Conservation (phyloP, 805 yeast species). For the Starmerella kuoi region DNA sequence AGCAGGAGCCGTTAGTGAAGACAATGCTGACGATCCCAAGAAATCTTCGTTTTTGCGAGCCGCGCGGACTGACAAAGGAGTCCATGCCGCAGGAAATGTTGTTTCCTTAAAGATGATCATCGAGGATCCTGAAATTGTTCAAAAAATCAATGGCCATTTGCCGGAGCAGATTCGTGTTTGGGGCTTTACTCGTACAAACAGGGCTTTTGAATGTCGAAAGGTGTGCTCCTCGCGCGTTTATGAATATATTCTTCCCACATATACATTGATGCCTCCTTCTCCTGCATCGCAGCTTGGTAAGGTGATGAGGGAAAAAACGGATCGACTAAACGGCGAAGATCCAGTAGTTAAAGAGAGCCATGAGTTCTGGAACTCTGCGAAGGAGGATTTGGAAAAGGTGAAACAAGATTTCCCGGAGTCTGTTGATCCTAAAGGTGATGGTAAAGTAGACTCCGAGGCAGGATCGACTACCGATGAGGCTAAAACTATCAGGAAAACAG, state of each 20-base stretch:
- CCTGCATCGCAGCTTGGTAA: constrained; percentile 56
- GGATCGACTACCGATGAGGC: constrained; percentile 30
- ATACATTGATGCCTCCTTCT: constrained; percentile 81
- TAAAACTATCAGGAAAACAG: constrained; percentile 35
- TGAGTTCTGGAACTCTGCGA: constrained; percentile 49
- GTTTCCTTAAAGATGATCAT: constrained; percentile 71
- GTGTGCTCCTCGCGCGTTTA: constrained; percentile 93
- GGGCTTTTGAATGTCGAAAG: constrained; percentile 86
- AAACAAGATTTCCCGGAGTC: not conserved
- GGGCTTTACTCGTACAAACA: constrained; percentile 83
- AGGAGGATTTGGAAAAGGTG: not conserved
- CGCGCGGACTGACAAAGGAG: constrained; percentile 83
- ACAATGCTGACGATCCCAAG: constrained; percentile 77
- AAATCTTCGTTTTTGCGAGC: constrained; percentile 61
- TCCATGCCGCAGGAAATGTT: constrained; percentile 93
- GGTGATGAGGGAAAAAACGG: constrained; percentile 24
- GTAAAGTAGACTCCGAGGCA: constrained; percentile 10
- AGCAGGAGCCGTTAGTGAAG: constrained; percentile 80
- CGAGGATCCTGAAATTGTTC: constrained; percentile 64
- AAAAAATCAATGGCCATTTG: constrained; percentile 57
- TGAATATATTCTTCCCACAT: constrained; percentile 87
- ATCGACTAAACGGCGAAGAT: constrained; percentile 45
- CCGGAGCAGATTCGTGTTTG: constrained; percentile 86
- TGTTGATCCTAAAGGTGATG: constrained; percentile 19
- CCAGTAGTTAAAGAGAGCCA: constrained; percentile 56